Evolutionary conservation across 2,329 filamentous ascomycete species (phyloP).

Genomic region (Parastagonospora avenae): DNA sequence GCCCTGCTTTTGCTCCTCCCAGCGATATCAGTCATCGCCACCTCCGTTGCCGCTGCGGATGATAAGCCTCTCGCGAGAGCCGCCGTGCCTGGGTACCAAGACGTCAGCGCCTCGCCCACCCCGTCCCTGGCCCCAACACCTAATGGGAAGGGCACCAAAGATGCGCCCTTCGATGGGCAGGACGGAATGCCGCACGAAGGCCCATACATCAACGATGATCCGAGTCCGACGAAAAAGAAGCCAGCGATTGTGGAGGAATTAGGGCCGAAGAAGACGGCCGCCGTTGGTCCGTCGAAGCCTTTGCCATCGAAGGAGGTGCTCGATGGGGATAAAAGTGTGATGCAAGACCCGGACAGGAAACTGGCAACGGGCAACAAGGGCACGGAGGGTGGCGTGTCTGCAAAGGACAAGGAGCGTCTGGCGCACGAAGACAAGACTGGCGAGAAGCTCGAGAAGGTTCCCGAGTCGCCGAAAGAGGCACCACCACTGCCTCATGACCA

Average conservation of each 20-base stretch:
- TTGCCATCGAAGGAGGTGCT: constrained; percentile 50
- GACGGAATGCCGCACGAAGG: constrained; percentile 94
- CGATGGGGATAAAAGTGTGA: constrained; percentile 74
- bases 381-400: constrained; percentile 85
- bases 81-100: constrained; percentile 29
- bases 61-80: constrained; percentile 37
- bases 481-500: constrained; percentile 83
- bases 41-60: constrained; percentile 48
- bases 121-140: constrained; percentile 29
- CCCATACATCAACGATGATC: constrained; percentile 68
- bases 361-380: constrained; percentile 85
- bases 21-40: constrained; percentile 62
- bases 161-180: constrained; percentile 87
- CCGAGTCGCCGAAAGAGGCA: constrained; percentile 82
- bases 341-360: constrained; percentile 82
- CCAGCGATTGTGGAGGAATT: constrained; percentile 46
- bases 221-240: constrained; percentile 35
- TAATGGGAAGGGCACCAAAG: constrained; percentile 64
- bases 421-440: constrained; percentile 69
- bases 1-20: constrained; percentile 60
- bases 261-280: constrained; percentile 37
- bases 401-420: constrained; percentile 79
- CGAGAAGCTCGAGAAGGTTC: constrained; percentile 72
- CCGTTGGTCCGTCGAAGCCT: constrained; percentile 23
- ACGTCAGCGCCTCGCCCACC: constrained; percentile 24